A percentile compares a stretch with the other conserved stretches of the same genome.
These are phyloP conservation scores for Asclepias syriaca DNA, from an alignment of 257 asterid species.

Conservation along the genomic window DNA sequence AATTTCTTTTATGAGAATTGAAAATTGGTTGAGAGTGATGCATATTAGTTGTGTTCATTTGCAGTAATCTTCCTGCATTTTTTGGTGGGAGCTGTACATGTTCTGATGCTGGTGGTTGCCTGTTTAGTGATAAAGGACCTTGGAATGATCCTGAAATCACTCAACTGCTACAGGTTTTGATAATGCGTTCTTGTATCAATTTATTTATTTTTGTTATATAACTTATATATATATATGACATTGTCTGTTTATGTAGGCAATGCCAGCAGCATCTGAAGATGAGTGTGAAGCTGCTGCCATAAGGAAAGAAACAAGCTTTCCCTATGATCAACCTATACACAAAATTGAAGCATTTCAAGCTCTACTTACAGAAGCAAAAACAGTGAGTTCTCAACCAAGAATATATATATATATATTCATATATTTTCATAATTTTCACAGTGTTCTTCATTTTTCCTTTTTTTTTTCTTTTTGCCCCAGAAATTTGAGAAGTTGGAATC, in stretches of 20 bases:
- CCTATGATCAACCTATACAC: slow-evolving; percentile 17
- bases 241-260: slow-evolving; percentile 25
- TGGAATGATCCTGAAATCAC: slow-evolving; percentile 64
- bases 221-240: too few relatives aligned
- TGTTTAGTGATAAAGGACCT: slow-evolving; percentile 68
- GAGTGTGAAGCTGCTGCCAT: slow-evolving; percentile 9
- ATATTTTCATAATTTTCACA: too few relatives aligned
- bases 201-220: background rate
- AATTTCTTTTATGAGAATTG: too few relatives aligned
- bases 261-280: slow-evolving; percentile 32
- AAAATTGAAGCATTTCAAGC: slow-evolving; percentile 44
- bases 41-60: slow-evolving; percentile 2
- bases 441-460: too few relatives aligned
- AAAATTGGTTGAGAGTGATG: background rate
- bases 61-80: slow-evolving; percentile 66
- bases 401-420: too few relatives aligned
- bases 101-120: slow-evolving; percentile 50
- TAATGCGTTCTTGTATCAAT: background rate
- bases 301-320: slow-evolving; percentile 4
- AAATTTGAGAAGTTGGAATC: slow-evolving; percentile 55
- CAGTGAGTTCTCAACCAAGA: slow-evolving; percentile 26
- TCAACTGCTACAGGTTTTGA: slow-evolving; percentile 39
- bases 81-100: slow-evolving; percentile 68
- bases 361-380: slow-evolving; percentile 37
- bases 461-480: slow-evolving; percentile 20